Evolutionary conservation across 257 asterid genomes (phyloP).

Genomic region (Anisodus tanguticus): DNA sequence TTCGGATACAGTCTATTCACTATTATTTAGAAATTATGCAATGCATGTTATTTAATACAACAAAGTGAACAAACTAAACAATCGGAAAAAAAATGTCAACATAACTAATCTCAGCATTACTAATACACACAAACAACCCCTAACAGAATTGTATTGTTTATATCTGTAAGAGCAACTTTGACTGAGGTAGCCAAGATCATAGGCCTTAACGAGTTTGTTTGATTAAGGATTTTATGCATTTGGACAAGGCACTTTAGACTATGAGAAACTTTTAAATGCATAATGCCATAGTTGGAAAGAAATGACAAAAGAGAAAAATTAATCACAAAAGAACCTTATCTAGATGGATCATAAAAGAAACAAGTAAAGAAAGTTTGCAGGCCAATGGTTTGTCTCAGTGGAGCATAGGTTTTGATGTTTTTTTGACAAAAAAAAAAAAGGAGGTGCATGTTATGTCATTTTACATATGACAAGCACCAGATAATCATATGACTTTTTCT

Average conservation of each 20-base stretch:
- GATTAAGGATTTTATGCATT: neutral
- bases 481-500: neutral
- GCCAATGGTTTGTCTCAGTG: constrained; percentile 9
- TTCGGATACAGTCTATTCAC: too few relatives aligned
- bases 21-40: too few relatives aligned
- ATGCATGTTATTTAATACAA: too few relatives aligned
- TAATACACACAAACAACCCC: too few relatives aligned
- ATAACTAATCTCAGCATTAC: too few relatives aligned
- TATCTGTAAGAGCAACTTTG: neutral
- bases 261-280: neutral
- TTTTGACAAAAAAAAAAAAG: neutral
- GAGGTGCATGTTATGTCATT: neutral
- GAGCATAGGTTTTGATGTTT: neutral
- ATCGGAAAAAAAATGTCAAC: too few relatives aligned
- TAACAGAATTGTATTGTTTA: neutral
- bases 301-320: neutral
- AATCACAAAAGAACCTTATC: neutral
- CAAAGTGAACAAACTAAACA: too few relatives aligned
- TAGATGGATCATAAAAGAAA: neutral
- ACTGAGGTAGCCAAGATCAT: neutral
- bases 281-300: neutral
- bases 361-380: constrained; percentile 23
- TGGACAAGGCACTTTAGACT: neutral
- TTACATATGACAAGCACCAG: neutral
- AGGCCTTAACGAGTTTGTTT: neutral